Conservation (phyloP, 1,284 basidiomycete genomes). For the Abortiporus biennis region DNA sequence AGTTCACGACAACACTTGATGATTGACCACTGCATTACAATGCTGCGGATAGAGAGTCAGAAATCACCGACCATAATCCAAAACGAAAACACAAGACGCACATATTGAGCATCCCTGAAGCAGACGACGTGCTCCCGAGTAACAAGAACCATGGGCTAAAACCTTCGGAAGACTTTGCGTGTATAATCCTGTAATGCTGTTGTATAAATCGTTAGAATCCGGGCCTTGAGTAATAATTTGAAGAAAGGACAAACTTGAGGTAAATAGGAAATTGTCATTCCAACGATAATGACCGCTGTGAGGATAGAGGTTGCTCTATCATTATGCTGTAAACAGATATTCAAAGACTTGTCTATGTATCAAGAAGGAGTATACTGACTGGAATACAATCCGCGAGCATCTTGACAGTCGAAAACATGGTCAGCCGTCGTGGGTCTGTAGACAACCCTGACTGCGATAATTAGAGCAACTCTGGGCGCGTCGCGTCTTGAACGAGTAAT, state of each 20-base stretch:
- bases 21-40: slow-evolving; percentile 86
- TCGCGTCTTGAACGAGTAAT: no score
- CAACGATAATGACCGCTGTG: slow-evolving; percentile 69
- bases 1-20: slow-evolving; percentile 77
- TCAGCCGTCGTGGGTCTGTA: no score
- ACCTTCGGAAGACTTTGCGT: slow-evolving; percentile 75
- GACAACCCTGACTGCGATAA: no score
- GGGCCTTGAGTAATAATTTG: background rate
- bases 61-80: background rate
- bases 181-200: slow-evolving; percentile 72
- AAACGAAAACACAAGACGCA: slow-evolving; percentile 30
- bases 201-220: background rate
- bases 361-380: background rate
- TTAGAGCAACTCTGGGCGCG: no score
- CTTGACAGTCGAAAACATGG: background rate
- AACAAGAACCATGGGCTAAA: slow-evolving; percentile 93
- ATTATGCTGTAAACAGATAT: slow-evolving; percentile 44
- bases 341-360: slow-evolving; percentile 2
- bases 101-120: slow-evolving; percentile 81
- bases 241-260: slow-evolving; percentile 63
- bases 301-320: slow-evolving; percentile 74
- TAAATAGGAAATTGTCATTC: slow-evolving; percentile 82
- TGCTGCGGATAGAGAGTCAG: slow-evolving; percentile 29
- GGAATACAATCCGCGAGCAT: background rate
- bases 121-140: slow-evolving; percentile 82